Evolutionary conservation across 805 yeast genomes (phyloP).

Genomic region (Lipomyces orientalis): DNA sequence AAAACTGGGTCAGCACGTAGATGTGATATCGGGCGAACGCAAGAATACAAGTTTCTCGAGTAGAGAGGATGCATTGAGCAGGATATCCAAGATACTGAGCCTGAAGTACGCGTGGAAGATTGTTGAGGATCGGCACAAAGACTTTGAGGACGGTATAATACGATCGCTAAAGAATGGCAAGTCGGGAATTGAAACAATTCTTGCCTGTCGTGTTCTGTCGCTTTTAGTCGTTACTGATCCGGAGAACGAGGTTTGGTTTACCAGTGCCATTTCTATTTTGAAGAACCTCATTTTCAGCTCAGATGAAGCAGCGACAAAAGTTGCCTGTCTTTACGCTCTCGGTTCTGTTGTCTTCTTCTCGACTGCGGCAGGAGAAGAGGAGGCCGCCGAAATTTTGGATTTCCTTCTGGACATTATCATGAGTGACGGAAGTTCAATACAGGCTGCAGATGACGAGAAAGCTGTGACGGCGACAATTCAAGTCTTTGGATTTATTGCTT

Average conservation of each 20-base stretch:
- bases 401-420: constrained; percentile 30
- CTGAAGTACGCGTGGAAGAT: constrained; percentile 32
- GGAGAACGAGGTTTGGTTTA: constrained; percentile 21
- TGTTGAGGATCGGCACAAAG: constrained; percentile 27
- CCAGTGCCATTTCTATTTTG: constrained; percentile 9
- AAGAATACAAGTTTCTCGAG: constrained; percentile 19
- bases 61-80: constrained; percentile 32
- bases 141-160: constrained; percentile 27
- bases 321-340: constrained; percentile 27
- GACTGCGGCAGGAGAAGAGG: constrained; percentile 17
- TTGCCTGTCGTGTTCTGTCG: constrained; percentile 26
- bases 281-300: constrained; percentile 13
- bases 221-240: constrained; percentile 34
- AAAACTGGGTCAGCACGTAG: constrained; percentile 25
- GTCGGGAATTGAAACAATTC: constrained; percentile 22
- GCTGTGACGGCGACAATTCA: constrained; percentile 36
- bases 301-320: constrained; percentile 19
- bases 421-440: constrained; percentile 36
- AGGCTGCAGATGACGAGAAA: constrained; percentile 36
- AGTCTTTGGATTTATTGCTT: constrained; percentile 32
- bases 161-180: constrained; percentile 22
- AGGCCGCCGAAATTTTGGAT: constrained; percentile 17
- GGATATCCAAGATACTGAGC: constrained; percentile 28
- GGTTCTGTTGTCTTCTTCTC: constrained; percentile 30
- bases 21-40: constrained; percentile 28